A percentile compares a stretch with the other conserved stretches of the same genome.
phyloP scores from a whole-genome alignment of 805 yeast genomes.

The Grigorovia yakushimaensis region DNA sequence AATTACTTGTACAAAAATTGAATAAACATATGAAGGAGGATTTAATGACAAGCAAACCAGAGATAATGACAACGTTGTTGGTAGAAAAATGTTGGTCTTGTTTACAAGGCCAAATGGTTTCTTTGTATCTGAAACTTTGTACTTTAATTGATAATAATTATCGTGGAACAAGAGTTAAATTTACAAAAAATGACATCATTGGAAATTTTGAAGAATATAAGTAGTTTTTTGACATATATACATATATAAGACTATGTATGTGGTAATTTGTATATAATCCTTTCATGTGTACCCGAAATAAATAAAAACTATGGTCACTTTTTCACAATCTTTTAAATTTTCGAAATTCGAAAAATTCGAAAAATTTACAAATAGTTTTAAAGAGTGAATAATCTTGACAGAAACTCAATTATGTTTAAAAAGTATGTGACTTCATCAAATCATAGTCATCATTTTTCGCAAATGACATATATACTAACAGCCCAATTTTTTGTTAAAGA shows the following conservation, averaged over 20 bases:
- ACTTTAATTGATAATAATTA: conserved; percentile 48
- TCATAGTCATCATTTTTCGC: too few relatives aligned
- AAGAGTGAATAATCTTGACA: not conserved
- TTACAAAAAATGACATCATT: conserved; percentile 48
- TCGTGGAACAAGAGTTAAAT: conserved; percentile 40
- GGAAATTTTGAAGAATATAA: conserved; percentile 37
- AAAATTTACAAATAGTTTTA: not conserved
- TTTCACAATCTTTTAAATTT: too few relatives aligned
- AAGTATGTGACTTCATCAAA: conserved; percentile 4
- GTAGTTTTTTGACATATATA: conserved; percentile 1
- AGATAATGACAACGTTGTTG: conserved; percentile 32
- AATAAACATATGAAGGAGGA: conserved; percentile 49
- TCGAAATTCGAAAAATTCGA: not conserved
- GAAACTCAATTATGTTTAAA: conserved; percentile 2
- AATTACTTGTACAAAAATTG: conserved; percentile 43
- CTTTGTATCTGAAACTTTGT: conserved; percentile 44
- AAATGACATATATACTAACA: too few relatives aligned
- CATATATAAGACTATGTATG: too few relatives aligned
- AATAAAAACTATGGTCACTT: too few relatives aligned
- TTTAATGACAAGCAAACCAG: conserved; percentile 28
- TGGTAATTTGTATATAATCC: too few relatives aligned
- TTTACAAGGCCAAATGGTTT: conserved; percentile 52
- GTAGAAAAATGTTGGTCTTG: conserved; percentile 61
- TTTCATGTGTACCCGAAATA: too few relatives aligned
- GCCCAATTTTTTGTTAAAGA: conserved; percentile 19